Evolutionary conservation across 2,329 filamentous ascomycete genomes (phyloP).

Genomic region (Epichloe elymi): DNA sequence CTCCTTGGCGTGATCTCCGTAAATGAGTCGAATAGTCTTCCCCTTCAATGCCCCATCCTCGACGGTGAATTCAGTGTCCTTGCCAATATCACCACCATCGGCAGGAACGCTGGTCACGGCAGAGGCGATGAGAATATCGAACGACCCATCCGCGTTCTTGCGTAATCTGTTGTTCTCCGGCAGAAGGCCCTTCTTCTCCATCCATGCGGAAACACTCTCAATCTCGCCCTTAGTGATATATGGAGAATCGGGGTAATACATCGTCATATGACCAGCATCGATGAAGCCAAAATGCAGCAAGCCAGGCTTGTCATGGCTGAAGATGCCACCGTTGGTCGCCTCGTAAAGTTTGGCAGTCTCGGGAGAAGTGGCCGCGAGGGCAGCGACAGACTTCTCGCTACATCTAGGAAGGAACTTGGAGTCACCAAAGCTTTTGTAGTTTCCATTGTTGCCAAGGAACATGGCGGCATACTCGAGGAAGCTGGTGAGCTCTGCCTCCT

Average conservation of each 20-base stretch:
- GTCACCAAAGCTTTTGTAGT: conserved; percentile 81
- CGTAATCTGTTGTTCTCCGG: conserved; percentile 65
- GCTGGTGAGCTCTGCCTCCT: conserved; percentile 47
- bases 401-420: conserved; percentile 71
- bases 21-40: conserved; percentile 57
- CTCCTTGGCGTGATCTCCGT: conserved; percentile 60
- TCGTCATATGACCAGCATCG: conserved; percentile 63
- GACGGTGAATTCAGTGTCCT: conserved; percentile 47
- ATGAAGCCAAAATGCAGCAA: conserved; percentile 66
- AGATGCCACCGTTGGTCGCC: conserved; percentile 58
- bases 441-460: conserved; percentile 69
- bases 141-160: conserved; percentile 51
- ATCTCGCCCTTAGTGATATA: conserved; percentile 66
- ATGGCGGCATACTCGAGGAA: conserved; percentile 69
- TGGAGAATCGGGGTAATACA: conserved; percentile 68
- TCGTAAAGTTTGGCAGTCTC: conserved; percentile 53
- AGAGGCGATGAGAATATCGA: conserved; percentile 64
- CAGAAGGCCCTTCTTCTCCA: conserved; percentile 58
- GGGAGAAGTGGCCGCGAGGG: conserved; percentile 46
- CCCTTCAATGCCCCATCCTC: conserved; percentile 47
- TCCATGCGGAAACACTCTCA: conserved; percentile 55
- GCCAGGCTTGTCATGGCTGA: conserved; percentile 48
- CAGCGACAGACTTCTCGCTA: conserved; percentile 47
- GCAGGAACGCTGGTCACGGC: conserved; percentile 45
- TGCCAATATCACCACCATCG: conserved; percentile 55